Percentiles rank a stretch among this genome's conserved stretches.
phyloP scores from a whole-genome alignment of 2,329 filamentous ascomycete species.

The Sclerotinia minor region DNA sequence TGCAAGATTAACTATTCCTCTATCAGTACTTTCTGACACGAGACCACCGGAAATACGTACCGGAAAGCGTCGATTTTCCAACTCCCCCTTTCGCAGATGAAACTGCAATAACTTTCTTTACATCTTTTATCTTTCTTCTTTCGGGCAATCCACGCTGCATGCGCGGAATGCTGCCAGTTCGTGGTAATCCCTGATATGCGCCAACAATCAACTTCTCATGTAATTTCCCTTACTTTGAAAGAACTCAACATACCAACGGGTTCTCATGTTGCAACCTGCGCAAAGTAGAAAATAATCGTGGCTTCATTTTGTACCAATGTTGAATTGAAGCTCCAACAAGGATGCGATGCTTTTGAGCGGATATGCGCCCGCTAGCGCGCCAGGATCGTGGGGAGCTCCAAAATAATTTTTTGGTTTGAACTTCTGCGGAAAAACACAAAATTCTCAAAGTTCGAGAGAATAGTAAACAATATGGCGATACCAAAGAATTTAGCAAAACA shows the following conservation, averaged over 20 bases:
- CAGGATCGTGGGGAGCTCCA: conserved; percentile 35
- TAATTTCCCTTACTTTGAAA: background rate
- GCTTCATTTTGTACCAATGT: conserved; percentile 39
- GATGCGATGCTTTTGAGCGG: conserved; percentile 25
- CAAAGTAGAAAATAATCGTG: conserved; percentile 56
- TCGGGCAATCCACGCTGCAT: conserved; percentile 81
- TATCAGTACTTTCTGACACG: conserved; percentile 12
- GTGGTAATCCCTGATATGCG: conserved; percentile 71
- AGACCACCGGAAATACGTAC: conserved; percentile 47
- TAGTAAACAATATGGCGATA: conserved; percentile 48
- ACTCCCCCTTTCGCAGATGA: conserved; percentile 98
- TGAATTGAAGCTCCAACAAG: conserved; percentile 25
- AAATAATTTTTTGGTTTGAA: conserved; percentile 27
- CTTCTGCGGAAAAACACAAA: conserved; percentile 27
- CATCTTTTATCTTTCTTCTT: conserved; percentile 76
- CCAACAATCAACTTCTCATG: conserved; percentile 17
- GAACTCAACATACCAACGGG: conserved; percentile 63
- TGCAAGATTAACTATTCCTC: conserved; percentile 68
- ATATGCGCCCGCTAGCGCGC: conserved; percentile 34
- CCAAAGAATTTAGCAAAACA: conserved; percentile 55
- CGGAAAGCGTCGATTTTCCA: conserved; percentile 90
- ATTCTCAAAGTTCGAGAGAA: conserved; percentile 27
- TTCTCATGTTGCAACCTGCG: conserved; percentile 73
- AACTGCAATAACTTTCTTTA: conserved; percentile 91
- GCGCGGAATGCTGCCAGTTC: conserved; percentile 70